Base-by-base conservation (phyloP, 495 filamentous ascomycete species). In the Penicillium cataractarum region DNA sequence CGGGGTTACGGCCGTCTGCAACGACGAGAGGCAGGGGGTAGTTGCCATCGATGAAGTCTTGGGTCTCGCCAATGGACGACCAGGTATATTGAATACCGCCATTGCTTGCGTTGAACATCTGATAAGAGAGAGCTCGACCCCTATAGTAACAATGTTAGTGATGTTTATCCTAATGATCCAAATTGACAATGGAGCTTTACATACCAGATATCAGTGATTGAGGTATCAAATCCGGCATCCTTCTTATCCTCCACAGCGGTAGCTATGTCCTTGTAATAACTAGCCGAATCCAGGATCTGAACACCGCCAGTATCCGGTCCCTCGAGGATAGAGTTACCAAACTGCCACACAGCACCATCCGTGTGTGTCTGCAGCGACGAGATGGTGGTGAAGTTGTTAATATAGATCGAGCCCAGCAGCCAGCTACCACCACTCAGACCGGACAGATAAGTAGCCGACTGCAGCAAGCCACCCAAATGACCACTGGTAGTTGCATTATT, bases 331-430 rank as follows among this genome's bases (percentile, higher is more conserved):
- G 85, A 89, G 66, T 90, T 88, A 3, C 81, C 83, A 63, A 97
- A 90, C 62, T 92, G 77, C 93, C 93, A 98, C 6, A 87, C 73
- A 17, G 76, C 78, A 13, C 83, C 84, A 32, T 52, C 49, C 22
- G 67, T 37, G 53, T 54, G 21, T 2, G 80, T 66, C 65, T 80
- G 77, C 60, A 96, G 83, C 40, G 72, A 71, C 32, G 84, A 71
- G 44, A 97, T 83, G 17, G 86, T 88, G 33, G 89, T 90, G 78
- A 93, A 98, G 76, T 97, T 98, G 78, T 97, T 98, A 61, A 89
- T 80, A 68, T 86, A 95, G 19, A 98, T 83, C 31, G 89, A 92
- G 7, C 91, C 90, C 12, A 97, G 85, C 12, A 97, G 76, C 94
- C 94, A 98, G 13, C 87, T 85, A 55, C 94, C 95, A 33, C 94